Evolutionary conservation across 2,329 filamentous ascomycete genomes (phyloP), one percentile per base, ranked within the genome.

Genomic region (Chaetomium olivaceum): DNA sequence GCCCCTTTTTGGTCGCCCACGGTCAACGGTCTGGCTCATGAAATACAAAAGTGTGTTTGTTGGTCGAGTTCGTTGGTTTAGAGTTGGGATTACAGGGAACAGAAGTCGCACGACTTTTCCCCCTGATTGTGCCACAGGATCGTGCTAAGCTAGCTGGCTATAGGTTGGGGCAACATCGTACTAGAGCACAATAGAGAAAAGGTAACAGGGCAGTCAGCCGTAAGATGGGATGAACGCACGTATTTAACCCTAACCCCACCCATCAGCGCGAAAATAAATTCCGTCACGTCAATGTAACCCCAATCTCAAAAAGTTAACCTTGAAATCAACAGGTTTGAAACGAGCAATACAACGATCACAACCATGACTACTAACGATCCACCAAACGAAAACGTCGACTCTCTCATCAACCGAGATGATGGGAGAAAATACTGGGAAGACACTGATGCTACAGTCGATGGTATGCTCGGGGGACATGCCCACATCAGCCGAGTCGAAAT

Each of bases 391-490:
- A 25, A 27, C 9, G 58, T 57, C 27, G 65, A 67, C 33, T 25
- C 61, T n/a, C 61, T 48, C 23, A 67, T 68, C 55, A 68, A 52
- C 51, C 56, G n/a, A 14, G 63, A 64, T 3, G 61, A 66, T n/a
- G 63, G 67, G n/a, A 33, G 33, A 11, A 66, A 62, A 8, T 86
- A 85, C 74, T 86, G 83, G 83, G 73, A 82, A 61, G 71, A 73
- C 25, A 72, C 81, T 61, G 75, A 76, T 1, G 79, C 81, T 51
- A 78, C 82, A 59, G 77, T 80, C 56, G 84, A 90, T 71, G 91
- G 92, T 73, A 93, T 95, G 89, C 88, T 96, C 1, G 93, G 92
- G 67, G 91, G 93, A 76, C 79, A 80, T 59, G 76, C 80, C 14
- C 83, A 87, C 75, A 84, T 91, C 73, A 89, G 87, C 39, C 84